A percentile compares a stretch with the other conserved stretches of the same genome.
Evolutionary conservation across 169 alveolate species (phyloP).

Genomic region (Plasmodium berghei): DNA sequence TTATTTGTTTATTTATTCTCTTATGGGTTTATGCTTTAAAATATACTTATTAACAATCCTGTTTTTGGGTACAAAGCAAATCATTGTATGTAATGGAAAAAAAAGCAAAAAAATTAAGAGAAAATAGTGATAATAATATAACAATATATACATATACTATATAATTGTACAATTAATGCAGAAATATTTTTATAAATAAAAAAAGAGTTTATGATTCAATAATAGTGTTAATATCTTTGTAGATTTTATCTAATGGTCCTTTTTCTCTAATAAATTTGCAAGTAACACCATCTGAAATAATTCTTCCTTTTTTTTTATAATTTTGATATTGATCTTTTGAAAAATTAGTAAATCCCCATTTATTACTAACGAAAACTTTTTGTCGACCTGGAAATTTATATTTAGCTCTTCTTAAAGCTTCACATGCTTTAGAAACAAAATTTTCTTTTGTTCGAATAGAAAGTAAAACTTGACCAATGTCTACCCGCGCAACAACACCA

Average conservation of each 20-base stretch:
- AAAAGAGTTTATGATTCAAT: constrained; percentile 30
- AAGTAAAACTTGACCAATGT: constrained; percentile 96
- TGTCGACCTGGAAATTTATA: constrained; percentile 99
- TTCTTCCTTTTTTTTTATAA: constrained; percentile 95
- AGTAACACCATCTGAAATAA: constrained; percentile 91
- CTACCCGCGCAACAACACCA: constrained; percentile 97
- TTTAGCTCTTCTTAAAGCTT: constrained; percentile 98
- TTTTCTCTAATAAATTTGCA: constrained; percentile 89
- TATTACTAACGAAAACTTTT: constrained; percentile 96
- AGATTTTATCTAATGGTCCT: constrained; percentile 85
- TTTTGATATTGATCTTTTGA: constrained; percentile 95
- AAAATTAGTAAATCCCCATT: constrained; percentile 99
- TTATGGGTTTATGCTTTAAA: neutral
- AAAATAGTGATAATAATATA: neutral
- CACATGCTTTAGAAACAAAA: constrained; percentile 92
- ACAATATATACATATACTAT: constrained; percentile 10
- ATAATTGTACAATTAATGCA: neutral
- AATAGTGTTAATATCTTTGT: constrained; percentile 68
- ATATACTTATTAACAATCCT: constrained; percentile 1
- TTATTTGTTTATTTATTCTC: neutral
- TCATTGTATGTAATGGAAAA: neutral
- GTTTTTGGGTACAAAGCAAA: neutral
- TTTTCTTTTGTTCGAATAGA: constrained; percentile 95
- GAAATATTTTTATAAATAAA: constrained; percentile 7
- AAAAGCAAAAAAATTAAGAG: neutral